A percentile compares a stretch with the other conserved stretches of the same genome.
Conservation (phyloP, 2,329 filamentous ascomycete genomes). For the Colletotrichum lindemuthianum region DNA sequence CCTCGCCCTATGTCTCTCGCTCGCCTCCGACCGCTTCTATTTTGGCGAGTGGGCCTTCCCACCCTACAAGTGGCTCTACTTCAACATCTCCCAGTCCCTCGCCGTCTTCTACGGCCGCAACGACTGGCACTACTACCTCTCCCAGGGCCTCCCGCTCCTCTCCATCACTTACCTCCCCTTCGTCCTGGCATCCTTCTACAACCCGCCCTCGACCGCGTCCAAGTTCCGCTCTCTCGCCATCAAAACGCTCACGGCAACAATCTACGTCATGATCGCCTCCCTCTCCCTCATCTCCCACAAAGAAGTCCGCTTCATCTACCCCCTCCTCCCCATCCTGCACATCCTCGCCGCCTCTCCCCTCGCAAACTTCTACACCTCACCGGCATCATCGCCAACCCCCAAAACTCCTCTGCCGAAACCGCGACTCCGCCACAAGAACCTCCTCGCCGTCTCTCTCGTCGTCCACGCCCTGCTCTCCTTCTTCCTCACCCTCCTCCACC, state of each 20-base stretch:
- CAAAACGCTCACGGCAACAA: conserved; percentile 63
- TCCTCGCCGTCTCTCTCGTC: conserved; percentile 68
- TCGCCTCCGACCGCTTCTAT: conserved; percentile 77
- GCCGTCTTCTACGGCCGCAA: conserved; percentile 94
- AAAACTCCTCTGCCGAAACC: conserved; percentile 41
- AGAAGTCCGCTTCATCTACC: conserved; percentile 96
- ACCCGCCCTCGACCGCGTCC: conserved; percentile 47
- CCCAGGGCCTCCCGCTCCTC: conserved; percentile 88
- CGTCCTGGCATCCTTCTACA: conserved; percentile 71
- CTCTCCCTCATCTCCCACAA: conserved; percentile 92
- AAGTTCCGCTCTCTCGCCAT: conserved; percentile 47
- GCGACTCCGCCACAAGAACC: conserved; percentile 60
- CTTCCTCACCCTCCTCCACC: conserved; percentile 82
- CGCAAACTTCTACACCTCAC: conserved; percentile 69
- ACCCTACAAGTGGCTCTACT: conserved; percentile 85
- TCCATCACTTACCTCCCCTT: conserved; percentile 88
- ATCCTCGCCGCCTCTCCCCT: conserved; percentile 78
- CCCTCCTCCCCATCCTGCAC: conserved; percentile 87
- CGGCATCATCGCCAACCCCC: conserved; percentile 42
- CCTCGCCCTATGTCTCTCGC: conserved; percentile 70
- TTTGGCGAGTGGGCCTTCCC: conserved; percentile 91
- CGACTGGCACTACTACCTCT: conserved; percentile 91
- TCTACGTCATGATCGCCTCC: conserved; percentile 66
- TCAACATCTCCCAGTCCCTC: conserved; percentile 88
- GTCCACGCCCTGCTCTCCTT: conserved; percentile 76